Evolutionary conservation across 2,329 filamentous ascomycete genomes (phyloP).

Genomic region (Cercospora sp.): DNA sequence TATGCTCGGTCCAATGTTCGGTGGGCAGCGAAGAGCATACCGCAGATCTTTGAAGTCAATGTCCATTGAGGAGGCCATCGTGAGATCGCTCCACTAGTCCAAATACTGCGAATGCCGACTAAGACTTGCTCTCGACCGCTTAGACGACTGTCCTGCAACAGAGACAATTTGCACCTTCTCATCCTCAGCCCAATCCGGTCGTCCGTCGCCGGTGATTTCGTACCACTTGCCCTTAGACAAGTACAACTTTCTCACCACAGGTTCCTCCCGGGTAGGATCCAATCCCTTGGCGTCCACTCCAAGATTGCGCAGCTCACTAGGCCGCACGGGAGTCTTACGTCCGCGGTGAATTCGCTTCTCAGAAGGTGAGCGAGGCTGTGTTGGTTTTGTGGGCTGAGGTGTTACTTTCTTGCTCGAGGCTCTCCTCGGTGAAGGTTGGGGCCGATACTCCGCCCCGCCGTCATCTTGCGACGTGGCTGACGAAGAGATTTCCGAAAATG

Average conservation of each 20-base stretch:
- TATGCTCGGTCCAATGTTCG: not conserved
- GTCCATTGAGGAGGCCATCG: not conserved
- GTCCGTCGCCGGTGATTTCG: constrained; percentile 16
- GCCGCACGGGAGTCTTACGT: not conserved
- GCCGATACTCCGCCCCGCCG: not conserved
- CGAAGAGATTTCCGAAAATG: constrained; percentile 8
- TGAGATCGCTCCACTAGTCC: not conserved
- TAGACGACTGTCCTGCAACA: not conserved
- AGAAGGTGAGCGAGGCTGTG: not conserved
- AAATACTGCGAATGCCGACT: not conserved
- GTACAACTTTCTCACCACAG: constrained; percentile 19
- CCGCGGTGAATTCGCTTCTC: constrained; percentile 3
- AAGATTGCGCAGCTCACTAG: constrained; percentile 10
- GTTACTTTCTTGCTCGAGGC: not conserved
- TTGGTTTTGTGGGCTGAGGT: not conserved
- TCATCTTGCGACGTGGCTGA: constrained; percentile 7
- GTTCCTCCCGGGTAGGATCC: constrained; percentile 19
- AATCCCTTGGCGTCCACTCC: constrained; percentile 15
- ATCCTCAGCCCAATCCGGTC: constrained; percentile 25
- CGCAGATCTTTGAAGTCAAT: not conserved
- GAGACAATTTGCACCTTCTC: constrained; percentile 16
- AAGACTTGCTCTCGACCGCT: constrained; percentile 3
- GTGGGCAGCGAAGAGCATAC: not conserved
- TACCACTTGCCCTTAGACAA: constrained; percentile 24
- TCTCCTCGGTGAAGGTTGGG: constrained; percentile 6